A percentile compares a stretch with the other conserved stretches of the same genome.
These are phyloP conservation scores for Cladophialophora exuberans DNA, from an alignment of 2,329 filamentous ascomycete genomes.

Conservation along the genomic window DNA sequence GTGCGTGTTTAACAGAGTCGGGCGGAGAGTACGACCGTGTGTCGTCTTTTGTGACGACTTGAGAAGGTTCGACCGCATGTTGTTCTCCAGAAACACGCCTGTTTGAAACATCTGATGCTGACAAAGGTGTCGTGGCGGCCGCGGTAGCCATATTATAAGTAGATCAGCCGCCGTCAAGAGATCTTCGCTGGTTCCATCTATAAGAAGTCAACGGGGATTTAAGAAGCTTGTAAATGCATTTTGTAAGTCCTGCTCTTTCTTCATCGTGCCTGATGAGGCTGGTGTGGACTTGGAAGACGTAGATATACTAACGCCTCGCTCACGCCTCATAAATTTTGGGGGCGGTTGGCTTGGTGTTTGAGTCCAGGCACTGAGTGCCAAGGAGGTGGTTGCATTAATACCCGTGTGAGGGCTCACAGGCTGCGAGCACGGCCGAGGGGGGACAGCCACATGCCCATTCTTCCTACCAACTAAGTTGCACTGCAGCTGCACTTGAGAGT, in stretches of 20 bases:
- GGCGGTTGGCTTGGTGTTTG: no score
- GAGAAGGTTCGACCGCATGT: not conserved
- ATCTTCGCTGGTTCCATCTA: not conserved
- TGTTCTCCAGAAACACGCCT: not conserved
- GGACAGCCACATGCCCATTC: no score
- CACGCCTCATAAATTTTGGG: no score
- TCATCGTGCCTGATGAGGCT: not conserved
- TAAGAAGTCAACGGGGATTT: not conserved
- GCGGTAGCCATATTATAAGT: not conserved
- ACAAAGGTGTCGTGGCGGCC: not conserved
- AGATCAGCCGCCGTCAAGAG: not conserved
- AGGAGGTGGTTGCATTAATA: no score
- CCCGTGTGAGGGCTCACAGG: no score
- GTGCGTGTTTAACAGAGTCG: not conserved
- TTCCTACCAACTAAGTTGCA: no score
- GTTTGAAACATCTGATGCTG: not conserved
- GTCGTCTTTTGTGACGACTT: not conserved
- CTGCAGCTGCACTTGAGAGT: no score
- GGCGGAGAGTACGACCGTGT: not conserved
- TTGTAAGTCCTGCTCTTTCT: not conserved
- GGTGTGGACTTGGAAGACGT: not conserved
- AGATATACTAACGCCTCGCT: no score
- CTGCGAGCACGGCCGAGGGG: no score
- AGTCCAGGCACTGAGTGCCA: no score
- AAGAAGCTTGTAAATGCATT: not conserved